Conservation (phyloP, 331 rosid species). For the Cydonia oblonga region DNA sequence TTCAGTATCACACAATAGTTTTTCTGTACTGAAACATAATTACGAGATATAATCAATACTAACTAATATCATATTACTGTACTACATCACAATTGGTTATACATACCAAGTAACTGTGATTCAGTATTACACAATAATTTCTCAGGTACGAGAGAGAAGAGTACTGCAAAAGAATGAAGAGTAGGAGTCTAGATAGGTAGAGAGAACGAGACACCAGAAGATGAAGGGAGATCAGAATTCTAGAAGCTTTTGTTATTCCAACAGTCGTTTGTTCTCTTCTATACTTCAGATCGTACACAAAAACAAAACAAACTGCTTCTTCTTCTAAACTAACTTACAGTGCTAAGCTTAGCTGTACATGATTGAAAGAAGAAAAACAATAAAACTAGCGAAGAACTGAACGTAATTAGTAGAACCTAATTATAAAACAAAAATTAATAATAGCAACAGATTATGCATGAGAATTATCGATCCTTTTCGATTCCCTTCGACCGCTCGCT, state of each 20-base stretch:
- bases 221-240: neutral
- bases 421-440: neutral
- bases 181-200: neutral
- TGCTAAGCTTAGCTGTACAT: conserved; percentile 9
- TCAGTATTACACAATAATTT: neutral
- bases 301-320: neutral
- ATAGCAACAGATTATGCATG: neutral
- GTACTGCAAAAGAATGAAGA: neutral
- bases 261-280: neutral
- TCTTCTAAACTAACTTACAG: conserved; percentile 1
- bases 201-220: neutral
- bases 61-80: too few relatives aligned
- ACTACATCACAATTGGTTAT: too few relatives aligned
- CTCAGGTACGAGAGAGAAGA: neutral
- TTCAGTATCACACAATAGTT: too few relatives aligned
- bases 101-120: neutral
- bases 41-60: too few relatives aligned
- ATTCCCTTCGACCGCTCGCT: neutral
- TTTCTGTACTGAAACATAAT: neutral
- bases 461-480: neutral
- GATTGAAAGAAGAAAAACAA: neutral
- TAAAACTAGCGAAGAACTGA: neutral
- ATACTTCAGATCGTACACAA: neutral
- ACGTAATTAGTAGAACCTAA: neutral
- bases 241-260: neutral